A percentile compares a stretch with the other conserved stretches of the same genome.
phyloP scores from a whole-genome alignment of 1,284 basidiomycete species.

The Apiotrichum porosum region DNA sequence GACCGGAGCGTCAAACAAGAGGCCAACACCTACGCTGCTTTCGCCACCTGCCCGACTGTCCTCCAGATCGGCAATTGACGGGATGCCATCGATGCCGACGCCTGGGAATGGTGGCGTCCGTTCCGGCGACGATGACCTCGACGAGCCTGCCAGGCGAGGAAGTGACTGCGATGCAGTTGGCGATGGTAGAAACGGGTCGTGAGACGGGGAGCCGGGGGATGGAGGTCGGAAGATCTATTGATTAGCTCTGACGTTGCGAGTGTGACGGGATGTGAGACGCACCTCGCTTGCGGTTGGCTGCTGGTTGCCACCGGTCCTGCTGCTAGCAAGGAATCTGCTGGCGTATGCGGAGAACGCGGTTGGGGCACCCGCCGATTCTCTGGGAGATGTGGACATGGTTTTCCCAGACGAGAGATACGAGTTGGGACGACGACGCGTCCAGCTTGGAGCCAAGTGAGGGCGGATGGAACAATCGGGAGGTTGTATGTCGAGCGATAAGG shows the following conservation, averaged over 20 bases:
- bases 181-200: constrained; percentile 42
- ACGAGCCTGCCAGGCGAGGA: constrained; percentile 30
- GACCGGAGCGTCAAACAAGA: constrained; percentile 24
- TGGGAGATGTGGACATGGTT: too few species aligned
- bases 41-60: constrained; percentile 3
- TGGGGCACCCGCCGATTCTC: constrained; percentile 4
- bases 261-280: too few species aligned
- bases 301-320: constrained; percentile 6
- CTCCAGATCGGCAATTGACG: constrained; percentile 31
- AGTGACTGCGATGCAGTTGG: constrained; percentile 29
- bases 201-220: constrained; percentile 35
- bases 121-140: constrained; percentile 19
- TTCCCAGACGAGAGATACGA: too few species aligned
- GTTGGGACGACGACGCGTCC: too few species aligned
- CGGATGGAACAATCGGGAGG: too few species aligned
- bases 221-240: constrained; percentile 41
- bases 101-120: constrained; percentile 42
- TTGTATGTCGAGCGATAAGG: too few species aligned
- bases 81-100: constrained; percentile 36
- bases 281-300: constrained; percentile 23
- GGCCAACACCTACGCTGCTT: constrained; percentile 27
- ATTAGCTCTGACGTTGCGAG: too few species aligned
- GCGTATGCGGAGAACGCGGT: constrained; percentile 41
- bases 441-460: too few species aligned
- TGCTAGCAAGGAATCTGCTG: constrained; percentile 35